These are phyloP conservation scores for Comarum palustre DNA, from an alignment of 306 rosid species.

Conservation along the genomic window DNA sequence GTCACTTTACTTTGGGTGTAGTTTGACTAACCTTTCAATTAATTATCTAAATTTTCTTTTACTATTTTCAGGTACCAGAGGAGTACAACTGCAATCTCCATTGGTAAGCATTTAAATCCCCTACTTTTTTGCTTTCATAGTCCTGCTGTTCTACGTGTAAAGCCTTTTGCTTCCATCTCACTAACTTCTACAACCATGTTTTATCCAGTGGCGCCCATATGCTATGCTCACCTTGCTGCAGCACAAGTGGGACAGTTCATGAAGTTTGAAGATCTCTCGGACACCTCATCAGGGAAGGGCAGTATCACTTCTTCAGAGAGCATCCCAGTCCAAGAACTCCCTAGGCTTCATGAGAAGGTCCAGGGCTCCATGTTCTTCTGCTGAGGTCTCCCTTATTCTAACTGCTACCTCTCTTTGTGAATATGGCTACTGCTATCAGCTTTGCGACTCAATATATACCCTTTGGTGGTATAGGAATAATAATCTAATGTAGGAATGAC, in stretches of 20 bases:
- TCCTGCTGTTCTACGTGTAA: not conserved
- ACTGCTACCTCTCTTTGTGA: slow-evolving; percentile 14
- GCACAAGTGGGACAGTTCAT: slow-evolving; percentile 71
- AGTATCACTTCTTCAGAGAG: slow-evolving; percentile 28
- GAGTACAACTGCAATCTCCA: slow-evolving; percentile 71
- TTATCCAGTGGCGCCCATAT: slow-evolving; percentile 62
- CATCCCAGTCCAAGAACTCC: slow-evolving; percentile 64
- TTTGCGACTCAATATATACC: slow-evolving; percentile 12
- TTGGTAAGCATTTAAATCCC: slow-evolving; percentile 46
- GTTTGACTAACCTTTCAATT: not conserved
- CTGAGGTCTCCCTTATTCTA: slow-evolving; percentile 33
- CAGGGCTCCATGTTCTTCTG: slow-evolving; percentile 79
- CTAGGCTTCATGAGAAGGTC: slow-evolving; percentile 54
- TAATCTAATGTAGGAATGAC: slow-evolving; percentile 9
- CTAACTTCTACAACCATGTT: slow-evolving; percentile 4
- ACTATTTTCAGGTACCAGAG: slow-evolving; percentile 74
- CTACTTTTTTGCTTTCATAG: not conserved
- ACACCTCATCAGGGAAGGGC: slow-evolving; percentile 39
- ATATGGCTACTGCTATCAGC: slow-evolving; percentile 16
- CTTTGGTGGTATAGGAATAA: slow-evolving; percentile 14
- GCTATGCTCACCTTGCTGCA: slow-evolving; percentile 64
- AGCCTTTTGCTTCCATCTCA: not conserved
- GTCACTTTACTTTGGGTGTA: not conserved
- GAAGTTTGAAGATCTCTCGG: slow-evolving; percentile 59
- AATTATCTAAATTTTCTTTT: not conserved